phyloP scores from a whole-genome alignment of 805 yeast genomes.

The Schwanniomyces yamadae region DNA sequence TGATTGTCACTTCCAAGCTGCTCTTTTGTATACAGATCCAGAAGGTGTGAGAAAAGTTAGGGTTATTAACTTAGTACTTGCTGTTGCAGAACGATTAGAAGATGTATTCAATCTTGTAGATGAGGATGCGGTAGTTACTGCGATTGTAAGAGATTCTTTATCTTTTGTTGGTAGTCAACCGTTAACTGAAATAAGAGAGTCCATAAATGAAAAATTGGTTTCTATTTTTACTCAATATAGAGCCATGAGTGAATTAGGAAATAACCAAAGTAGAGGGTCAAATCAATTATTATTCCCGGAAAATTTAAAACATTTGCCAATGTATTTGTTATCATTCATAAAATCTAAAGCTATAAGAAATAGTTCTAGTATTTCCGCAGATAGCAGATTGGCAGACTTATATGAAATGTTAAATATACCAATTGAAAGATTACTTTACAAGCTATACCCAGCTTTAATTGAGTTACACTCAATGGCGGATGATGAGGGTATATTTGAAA shows the following conservation, averaged over 20 bases:
- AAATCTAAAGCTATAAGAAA: conserved; percentile 65
- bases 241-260: conserved; percentile 46
- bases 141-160: conserved; percentile 40
- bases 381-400: conserved; percentile 59
- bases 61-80: conserved; percentile 79
- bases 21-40: conserved; percentile 76
- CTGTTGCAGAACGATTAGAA: conserved; percentile 70
- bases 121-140: conserved; percentile 47
- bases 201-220: conserved; percentile 39
- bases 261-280: conserved; percentile 33
- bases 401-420: conserved; percentile 53
- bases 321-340: conserved; percentile 64
- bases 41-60: conserved; percentile 81
- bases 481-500: conserved; percentile 47
- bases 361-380: conserved; percentile 51
- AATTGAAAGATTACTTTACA: conserved; percentile 55
- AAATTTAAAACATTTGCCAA: conserved; percentile 68
- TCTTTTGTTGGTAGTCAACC: conserved; percentile 42
- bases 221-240: conserved; percentile 50
- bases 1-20: conserved; percentile 90
- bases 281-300: conserved; percentile 80
- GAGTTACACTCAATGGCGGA: conserved; percentile 66
- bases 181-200: conserved; percentile 36
- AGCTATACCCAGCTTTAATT: conserved; percentile 77
- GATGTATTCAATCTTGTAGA: conserved; percentile 81